Evolutionary conservation across 164 flowering plant genomes (phyloP).

Genomic region (Litsea cubeba): DNA sequence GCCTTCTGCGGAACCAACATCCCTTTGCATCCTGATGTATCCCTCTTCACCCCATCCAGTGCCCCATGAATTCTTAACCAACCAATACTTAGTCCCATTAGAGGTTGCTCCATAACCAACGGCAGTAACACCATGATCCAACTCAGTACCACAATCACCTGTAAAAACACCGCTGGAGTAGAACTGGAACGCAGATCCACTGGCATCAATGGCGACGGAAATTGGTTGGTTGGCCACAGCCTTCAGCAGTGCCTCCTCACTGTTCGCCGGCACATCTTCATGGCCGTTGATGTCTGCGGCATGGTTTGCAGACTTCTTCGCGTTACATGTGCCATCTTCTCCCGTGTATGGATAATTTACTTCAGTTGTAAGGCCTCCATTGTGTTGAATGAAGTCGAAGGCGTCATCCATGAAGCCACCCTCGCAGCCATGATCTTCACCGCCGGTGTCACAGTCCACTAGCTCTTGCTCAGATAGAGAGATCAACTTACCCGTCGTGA

Average conservation of each 20-base stretch:
- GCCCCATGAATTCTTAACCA: slow-evolving; percentile 13
- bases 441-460: background rate
- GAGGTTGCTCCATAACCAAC: slow-evolving; percentile 5
- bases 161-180: slow-evolving; percentile 7
- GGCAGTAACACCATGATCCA: slow-evolving; percentile 1
- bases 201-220: slow-evolving; percentile 10
- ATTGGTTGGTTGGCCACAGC: slow-evolving; percentile 11
- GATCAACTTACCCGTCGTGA: background rate
- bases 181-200: slow-evolving; percentile 9
- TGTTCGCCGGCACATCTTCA: slow-evolving; percentile 1
- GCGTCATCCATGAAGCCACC: slow-evolving; percentile 1
- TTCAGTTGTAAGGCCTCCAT: background rate
- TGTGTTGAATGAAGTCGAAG: slow-evolving; percentile 1
- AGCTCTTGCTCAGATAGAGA: slow-evolving; percentile 7
- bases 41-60: slow-evolving; percentile 8
- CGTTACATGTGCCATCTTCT: background rate
- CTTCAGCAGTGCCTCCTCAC: background rate
- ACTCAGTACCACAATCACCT: slow-evolving; percentile 6
- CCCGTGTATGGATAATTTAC: slow-evolving; percentile 2
- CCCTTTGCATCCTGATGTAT: slow-evolving; percentile 7
- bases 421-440: background rate
- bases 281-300: slow-evolving; percentile 4
- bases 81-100: slow-evolving; percentile 10
- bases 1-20: background rate
- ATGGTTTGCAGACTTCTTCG: background rate